Evolutionary conservation across 1,284 basidiomycete genomes (phyloP), one percentile per base, ranked within the genome.

Genomic region (Cutaneotrichosporon cutaneum): DNA sequence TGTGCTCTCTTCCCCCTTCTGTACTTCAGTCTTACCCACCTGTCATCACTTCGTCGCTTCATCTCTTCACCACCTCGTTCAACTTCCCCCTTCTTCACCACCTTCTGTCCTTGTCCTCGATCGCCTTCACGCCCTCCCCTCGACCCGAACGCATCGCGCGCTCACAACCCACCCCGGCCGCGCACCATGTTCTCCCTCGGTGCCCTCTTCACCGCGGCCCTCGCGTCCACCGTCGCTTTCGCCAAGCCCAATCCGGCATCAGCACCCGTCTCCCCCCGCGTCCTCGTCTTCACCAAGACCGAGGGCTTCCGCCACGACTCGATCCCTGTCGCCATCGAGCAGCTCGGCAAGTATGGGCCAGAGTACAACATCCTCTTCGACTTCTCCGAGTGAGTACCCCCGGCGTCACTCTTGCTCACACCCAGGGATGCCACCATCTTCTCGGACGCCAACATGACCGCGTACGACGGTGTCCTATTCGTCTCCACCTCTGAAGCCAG

Each of bases 401-500:
- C 11, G 11, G 16, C 50, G 50, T 8, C 7, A 47, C 27, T 9
- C 48, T 16, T 18, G 24, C 55, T 50, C n/a, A 48, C 33, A 24
- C 32, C 9, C 30, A 70, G 70, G 71, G 87, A 89, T 69, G 72
- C 79, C 61, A 72, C 77, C 0, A 78, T 81, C 70, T 90, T 90
- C 73, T 87, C 77, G 3, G 84, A 86, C 64, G 77, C 81, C 3
- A 82, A 78, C 44, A 79, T 91, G 52, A 77, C 80, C 9, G 71
- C 73, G 22, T 90, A 86, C 70, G 88, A 90, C 72, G 85, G 83
- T 0, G 68, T 92, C 24, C 74, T 90, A 65, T 92, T 92, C 72
- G 76, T 92, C 56, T 85, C 82, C 63, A 90, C 85, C 87, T 1
- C 33, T 11, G 89, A 88, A n/a, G 83, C 86, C 77, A 82, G 86